Evolutionary conservation across 768 basidiomycete genomes (phyloP).

Genomic region (Amanita inopinata): DNA sequence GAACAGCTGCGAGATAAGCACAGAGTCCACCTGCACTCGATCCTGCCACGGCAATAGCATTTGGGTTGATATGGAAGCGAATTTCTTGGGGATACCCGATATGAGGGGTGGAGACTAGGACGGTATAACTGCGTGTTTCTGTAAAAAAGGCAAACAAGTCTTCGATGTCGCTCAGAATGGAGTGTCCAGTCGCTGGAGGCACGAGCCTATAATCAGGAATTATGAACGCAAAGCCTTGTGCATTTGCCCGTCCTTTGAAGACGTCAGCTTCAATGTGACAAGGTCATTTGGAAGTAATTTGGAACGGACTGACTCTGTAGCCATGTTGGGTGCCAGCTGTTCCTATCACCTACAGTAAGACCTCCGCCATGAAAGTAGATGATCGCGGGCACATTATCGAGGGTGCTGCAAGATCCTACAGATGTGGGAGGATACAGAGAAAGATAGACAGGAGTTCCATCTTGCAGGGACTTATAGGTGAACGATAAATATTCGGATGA

Average conservation of each 20-base stretch:
- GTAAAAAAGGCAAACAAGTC: slow-evolving; percentile 43
- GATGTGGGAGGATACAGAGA: slow-evolving; percentile 6
- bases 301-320: slow-evolving; percentile 33
- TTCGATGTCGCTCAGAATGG: slow-evolving; percentile 47
- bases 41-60: slow-evolving; percentile 42
- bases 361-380: slow-evolving; percentile 48
- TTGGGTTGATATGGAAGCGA: slow-evolving; percentile 32
- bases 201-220: slow-evolving; percentile 57
- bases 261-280: slow-evolving; percentile 2
- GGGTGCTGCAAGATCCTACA: background rate
- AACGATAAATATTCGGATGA: background rate
- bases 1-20: slow-evolving; percentile 48
- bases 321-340: slow-evolving; percentile 62
- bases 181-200: slow-evolving; percentile 43
- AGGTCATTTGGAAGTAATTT: background rate
- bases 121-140: slow-evolving; percentile 5
- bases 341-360: slow-evolving; percentile 46
- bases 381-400: slow-evolving; percentile 23
- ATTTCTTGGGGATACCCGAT: slow-evolving; percentile 7
- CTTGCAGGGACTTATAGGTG: background rate
- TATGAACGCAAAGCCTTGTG: slow-evolving; percentile 45
- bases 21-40: slow-evolving; percentile 56
- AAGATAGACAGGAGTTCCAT: slow-evolving; percentile 1
- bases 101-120: slow-evolving; percentile 1
- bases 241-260: slow-evolving; percentile 34